Evolutionary conservation across 345 rosid genomes (phyloP).

Genomic region (Rhodamnia rubescens): DNA sequence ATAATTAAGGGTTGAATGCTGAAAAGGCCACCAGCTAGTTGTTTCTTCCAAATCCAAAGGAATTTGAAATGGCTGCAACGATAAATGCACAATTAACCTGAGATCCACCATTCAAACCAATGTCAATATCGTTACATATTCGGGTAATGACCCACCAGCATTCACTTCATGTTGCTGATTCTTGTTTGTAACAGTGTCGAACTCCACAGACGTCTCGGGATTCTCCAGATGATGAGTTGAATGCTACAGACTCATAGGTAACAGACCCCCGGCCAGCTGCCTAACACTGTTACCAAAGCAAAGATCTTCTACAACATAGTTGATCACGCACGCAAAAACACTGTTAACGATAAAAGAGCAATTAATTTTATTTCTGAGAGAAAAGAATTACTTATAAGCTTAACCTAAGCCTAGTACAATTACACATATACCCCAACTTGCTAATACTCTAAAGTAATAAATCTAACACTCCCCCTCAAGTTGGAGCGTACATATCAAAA

Average conservation of each 20-base stretch:
- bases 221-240: not conserved
- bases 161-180: conserved; percentile 2
- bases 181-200: not conserved
- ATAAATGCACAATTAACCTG: not conserved
- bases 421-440: too few species aligned
- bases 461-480: too few species aligned
- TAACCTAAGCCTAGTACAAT: too few species aligned
- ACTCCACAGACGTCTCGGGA: conserved; percentile 1
- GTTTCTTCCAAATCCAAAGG: not conserved
- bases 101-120: not conserved
- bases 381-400: too few species aligned
- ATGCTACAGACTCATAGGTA: not conserved
- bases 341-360: too few species aligned
- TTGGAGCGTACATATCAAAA: too few species aligned
- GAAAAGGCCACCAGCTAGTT: not conserved
- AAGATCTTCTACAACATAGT: not conserved
- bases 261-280: not conserved
- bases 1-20: not conserved
- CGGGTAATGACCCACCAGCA: not conserved
- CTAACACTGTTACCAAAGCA: not conserved
- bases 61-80: not conserved
- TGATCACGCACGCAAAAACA: not conserved
- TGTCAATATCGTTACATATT: too few species aligned
- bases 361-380: too few species aligned
- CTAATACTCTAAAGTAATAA: too few species aligned